Percentiles rank a stretch among this genome's conserved stretches.
Conservation (phyloP, 2,329 filamentous ascomycete genomes). For the Monosporascus cannonballus region DNA sequence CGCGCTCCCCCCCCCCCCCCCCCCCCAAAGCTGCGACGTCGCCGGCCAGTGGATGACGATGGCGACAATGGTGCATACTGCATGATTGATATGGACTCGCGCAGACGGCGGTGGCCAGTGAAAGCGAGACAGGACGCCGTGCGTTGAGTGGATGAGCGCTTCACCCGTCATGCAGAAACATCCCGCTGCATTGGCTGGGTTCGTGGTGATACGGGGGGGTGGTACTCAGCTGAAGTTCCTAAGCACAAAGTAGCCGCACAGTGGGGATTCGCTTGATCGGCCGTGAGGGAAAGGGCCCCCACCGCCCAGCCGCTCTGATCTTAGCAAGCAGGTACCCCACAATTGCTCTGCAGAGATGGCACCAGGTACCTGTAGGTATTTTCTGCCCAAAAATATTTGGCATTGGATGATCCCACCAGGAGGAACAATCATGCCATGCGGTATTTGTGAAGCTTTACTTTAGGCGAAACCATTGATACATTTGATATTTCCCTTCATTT, state of each 20-base stretch:
- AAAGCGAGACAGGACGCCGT: neutral
- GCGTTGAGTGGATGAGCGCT: neutral
- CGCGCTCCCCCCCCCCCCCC: too few relatives aligned
- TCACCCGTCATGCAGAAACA: neutral
- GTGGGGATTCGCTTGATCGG: neutral
- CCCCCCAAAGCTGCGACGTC: neutral
- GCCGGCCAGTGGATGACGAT: neutral
- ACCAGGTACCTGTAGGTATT: too few relatives aligned
- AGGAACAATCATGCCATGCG: neutral
- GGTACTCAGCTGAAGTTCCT: too few relatives aligned
- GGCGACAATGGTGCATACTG: neutral
- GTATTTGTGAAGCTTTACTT: too few relatives aligned
- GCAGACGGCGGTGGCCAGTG: neutral
- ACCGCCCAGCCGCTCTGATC: neutral
- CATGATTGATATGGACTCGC: neutral
- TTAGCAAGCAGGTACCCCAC: neutral
- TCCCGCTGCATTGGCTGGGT: neutral
- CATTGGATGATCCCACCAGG: neutral
- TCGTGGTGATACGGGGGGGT: too few relatives aligned
- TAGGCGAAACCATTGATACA: too few relatives aligned
- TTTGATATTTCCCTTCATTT: too few relatives aligned
- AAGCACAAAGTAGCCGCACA: too few relatives aligned
- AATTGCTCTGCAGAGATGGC: too few relatives aligned
- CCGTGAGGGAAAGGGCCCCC: neutral
- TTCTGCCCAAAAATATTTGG: neutral